Percentiles rank a stretch among this genome's conserved stretches.
Conservation (phyloP, 129 eudicot genomes). For the Flaveria trinervia region DNA sequence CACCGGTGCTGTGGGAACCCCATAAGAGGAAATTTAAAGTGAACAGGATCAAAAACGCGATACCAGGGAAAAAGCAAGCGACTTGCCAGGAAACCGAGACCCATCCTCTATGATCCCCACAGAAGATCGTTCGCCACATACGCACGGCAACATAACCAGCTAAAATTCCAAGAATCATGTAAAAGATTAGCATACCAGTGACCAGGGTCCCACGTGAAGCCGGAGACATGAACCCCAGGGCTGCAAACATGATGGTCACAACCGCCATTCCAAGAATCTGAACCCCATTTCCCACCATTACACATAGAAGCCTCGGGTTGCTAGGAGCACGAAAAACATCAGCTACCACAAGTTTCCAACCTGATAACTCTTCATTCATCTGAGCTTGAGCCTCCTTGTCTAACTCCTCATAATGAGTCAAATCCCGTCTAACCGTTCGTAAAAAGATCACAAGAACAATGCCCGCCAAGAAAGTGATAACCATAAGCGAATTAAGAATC, state of each 20-base stretch:
- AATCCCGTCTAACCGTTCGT: conserved; percentile 33
- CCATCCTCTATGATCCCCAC: conserved; percentile 36
- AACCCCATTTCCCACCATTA: conserved; percentile 38
- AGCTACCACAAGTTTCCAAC: conserved; percentile 30
- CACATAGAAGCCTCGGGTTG: conserved; percentile 27
- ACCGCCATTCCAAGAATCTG: conserved; percentile 42
- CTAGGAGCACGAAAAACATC: conserved; percentile 32
- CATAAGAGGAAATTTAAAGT: conserved; percentile 39
- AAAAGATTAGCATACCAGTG: conserved; percentile 34
- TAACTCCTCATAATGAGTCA: conserved; percentile 33
- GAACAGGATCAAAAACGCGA: conserved; percentile 38
- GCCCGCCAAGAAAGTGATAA: conserved; percentile 36
- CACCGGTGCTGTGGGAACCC: conserved; percentile 47
- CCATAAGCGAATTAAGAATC: conserved; percentile 67
- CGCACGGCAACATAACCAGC: conserved; percentile 36
- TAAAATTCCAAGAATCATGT: conserved; percentile 37
- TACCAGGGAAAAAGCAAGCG: conserved; percentile 48
- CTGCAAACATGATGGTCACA: conserved; percentile 31
- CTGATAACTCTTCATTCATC: conserved; percentile 32
- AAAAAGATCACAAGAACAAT: conserved; percentile 34
- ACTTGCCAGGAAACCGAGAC: conserved; percentile 36
- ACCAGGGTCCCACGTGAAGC: conserved; percentile 31
- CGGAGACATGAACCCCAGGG: conserved; percentile 38
- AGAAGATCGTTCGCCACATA: conserved; percentile 33
- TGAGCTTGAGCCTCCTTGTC: conserved; percentile 35